phyloP scores from a whole-genome alignment of 768 basidiomycete genomes.

The Amanita rimosa region DNA sequence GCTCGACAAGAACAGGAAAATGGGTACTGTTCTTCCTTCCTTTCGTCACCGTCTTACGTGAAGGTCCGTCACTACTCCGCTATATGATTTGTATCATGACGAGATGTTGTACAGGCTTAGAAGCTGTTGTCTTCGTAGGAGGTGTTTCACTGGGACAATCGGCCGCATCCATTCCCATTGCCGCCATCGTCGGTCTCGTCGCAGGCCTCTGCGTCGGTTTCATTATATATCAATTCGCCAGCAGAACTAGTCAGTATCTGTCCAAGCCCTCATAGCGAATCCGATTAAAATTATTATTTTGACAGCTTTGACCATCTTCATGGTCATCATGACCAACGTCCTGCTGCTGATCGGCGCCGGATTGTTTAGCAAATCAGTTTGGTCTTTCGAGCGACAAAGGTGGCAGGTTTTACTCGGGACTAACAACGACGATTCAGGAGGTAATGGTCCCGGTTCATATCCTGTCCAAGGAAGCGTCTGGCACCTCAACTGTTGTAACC shows the following conservation, averaged over 20 bases:
- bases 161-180: slow-evolving; percentile 81
- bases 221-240: slow-evolving; percentile 73
- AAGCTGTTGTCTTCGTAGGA: slow-evolving; percentile 89
- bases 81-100: not conserved
- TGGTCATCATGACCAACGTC: slow-evolving; percentile 86
- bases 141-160: slow-evolving; percentile 82
- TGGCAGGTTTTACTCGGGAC: slow-evolving; percentile 63
- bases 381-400: slow-evolving; percentile 57
- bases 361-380: slow-evolving; percentile 73
- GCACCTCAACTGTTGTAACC: slow-evolving; percentile 77
- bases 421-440: slow-evolving; percentile 55
- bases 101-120: slow-evolving; percentile 39
- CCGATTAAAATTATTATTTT: too few relatives aligned
- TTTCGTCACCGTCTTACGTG: slow-evolving; percentile 84
- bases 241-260: slow-evolving; percentile 50
- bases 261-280: not conserved
- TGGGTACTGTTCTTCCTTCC: slow-evolving; percentile 90
- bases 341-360: slow-evolving; percentile 91
- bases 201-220: slow-evolving; percentile 66
- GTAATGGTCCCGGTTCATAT: slow-evolving; percentile 79
- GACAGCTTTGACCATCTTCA: slow-evolving; percentile 71
- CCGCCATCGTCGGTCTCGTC: slow-evolving; percentile 77
- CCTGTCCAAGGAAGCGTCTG: slow-evolving; percentile 76
- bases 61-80: slow-evolving; percentile 36
- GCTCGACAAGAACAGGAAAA: slow-evolving; percentile 45